phyloP scores from a whole-genome alignment of 306 rosid species.

The Trifolium subterraneum region DNA sequence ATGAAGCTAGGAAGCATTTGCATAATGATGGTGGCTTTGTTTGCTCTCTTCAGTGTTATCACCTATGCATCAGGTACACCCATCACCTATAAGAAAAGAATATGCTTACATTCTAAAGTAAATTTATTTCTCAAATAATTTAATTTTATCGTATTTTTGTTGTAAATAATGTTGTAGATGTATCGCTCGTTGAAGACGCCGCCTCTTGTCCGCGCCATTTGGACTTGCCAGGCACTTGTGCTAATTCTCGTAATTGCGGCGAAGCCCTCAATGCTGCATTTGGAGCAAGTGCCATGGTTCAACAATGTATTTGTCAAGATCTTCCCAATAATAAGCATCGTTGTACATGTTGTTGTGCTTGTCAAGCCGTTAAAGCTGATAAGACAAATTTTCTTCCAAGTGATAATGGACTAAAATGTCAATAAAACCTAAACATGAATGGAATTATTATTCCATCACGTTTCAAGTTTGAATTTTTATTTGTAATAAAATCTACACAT shows the following conservation, averaged over 20 bases:
- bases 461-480: neutral
- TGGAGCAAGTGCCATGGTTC: conserved; percentile 1
- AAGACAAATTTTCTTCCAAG: neutral
- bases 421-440: neutral
- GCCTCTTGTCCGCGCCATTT: neutral
- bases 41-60: neutral
- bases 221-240: neutral
- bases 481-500: too few species aligned
- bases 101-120: too few species aligned
- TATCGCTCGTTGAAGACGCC: neutral
- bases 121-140: too few species aligned
- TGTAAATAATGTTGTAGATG: neutral
- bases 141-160: neutral
- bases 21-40: neutral
- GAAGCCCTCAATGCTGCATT: neutral
- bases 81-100: neutral
- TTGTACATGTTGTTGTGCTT: neutral
- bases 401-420: neutral
- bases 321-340: neutral
- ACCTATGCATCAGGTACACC: neutral
- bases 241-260: neutral
- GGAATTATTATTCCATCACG: neutral
- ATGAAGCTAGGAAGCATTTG: neutral
- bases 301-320: neutral
- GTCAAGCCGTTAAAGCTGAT: neutral